These are phyloP conservation scores for Aspergillus pseudotamarii DNA, from an alignment of 2,329 filamentous ascomycete genomes.

Conservation along the genomic window DNA sequence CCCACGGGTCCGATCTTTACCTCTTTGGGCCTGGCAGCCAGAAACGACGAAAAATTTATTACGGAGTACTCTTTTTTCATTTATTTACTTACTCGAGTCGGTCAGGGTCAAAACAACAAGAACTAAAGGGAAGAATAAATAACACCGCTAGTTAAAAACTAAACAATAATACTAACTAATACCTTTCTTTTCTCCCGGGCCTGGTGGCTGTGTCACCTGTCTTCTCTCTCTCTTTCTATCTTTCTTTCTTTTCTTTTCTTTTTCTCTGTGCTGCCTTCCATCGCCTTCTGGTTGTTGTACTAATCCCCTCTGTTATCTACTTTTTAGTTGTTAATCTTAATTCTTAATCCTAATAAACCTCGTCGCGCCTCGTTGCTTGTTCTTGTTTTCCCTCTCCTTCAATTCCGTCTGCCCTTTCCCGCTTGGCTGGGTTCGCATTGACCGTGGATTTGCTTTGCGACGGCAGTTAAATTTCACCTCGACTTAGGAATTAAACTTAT, in stretches of 20 bases:
- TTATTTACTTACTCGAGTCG: not conserved
- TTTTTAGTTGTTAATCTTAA: not conserved
- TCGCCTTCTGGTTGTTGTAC: not conserved
- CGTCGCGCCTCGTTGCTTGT: not conserved
- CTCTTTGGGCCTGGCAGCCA: slow-evolving; percentile 12
- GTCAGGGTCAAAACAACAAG: slow-evolving; percentile 5
- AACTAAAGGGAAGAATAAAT: slow-evolving; percentile 6
- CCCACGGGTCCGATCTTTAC: slow-evolving; percentile 19
- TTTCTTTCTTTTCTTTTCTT: not conserved
- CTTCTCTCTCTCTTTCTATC: not conserved
- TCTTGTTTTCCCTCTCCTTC: not conserved
- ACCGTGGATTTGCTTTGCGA: slow-evolving; percentile 12
- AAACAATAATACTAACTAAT: not conserved
- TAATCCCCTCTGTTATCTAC: not conserved
- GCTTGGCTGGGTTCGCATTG: slow-evolving; percentile 5
- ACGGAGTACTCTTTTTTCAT: not conserved
- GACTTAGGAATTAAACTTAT: slow-evolving; percentile 5
- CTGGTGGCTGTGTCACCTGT: not conserved
- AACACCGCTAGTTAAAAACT: not conserved
- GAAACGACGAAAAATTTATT: slow-evolving; percentile 1
- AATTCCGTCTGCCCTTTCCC: slow-evolving; percentile 6
- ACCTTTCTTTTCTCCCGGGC: not conserved
- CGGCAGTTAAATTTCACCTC: slow-evolving; percentile 9
- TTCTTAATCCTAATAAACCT: slow-evolving; percentile 5
- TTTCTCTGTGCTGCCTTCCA: not conserved